Base-by-base conservation (phyloP, 768 basidiomycete genomes). In the Paxillus rubicundulus region DNA sequence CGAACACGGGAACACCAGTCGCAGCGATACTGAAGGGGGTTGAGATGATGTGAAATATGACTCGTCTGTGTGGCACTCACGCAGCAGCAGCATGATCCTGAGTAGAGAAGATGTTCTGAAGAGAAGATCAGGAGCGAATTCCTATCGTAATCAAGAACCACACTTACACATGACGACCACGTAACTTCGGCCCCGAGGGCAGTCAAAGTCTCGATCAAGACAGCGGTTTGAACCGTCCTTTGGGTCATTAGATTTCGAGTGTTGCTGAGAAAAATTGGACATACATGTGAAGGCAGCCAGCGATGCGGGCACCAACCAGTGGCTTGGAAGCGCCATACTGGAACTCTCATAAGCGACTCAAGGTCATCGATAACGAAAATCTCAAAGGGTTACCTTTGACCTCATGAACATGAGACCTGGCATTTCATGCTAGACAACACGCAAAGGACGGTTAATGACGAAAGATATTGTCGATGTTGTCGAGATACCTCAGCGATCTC, bases 1-100 rank as follows among this genome's bases (percentile, higher is more conserved):
- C 97, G 67, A 85, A 99, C 65, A 98, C 97, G 60, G 97, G 97
- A 50, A 98, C 91, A 61, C 96, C 96, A 54, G 97, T 98, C 16
- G 94, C 96, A 59, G 96, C 96, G 59, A 98, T 98, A 60, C 90
- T 92, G 63, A 18, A 50, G 10, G 55, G 4, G 27, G 2, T 47
- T 61, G 36, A 58, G 18, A 39, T 43, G 50, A 21, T 12, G 33
- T 39, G 9, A 1, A 32, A 42, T 41, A 34, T 3, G 20, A 45
- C 30, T 30, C 1, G 13, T 32, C 37, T 40, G 53, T 9, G 39
- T 4, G 17, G 17, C 14, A 80, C 87, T 66, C 70, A 92, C 89
- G 92, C 97, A 60, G 97, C 89, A 47, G 97, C 97, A 49, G 97
- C 97, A 75, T 99, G 97, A 72, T 99, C 97, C 75, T 99, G 97